Evolutionary conservation across 73 alveolate genomes (phyloP).

Genomic region (Paramecium primaurelia): DNA sequence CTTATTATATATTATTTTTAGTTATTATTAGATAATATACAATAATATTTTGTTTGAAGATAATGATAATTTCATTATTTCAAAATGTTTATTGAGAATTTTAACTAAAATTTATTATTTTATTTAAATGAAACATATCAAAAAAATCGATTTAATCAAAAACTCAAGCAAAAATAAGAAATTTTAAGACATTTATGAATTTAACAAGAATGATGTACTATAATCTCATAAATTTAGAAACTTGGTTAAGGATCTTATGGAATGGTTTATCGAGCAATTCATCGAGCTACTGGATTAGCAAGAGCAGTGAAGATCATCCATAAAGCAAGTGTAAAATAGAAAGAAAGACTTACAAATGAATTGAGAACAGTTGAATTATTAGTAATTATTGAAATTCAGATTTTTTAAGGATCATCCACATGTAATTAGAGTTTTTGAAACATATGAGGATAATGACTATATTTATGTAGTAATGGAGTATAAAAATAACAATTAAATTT

Average conservation of each 20-base stretch:
- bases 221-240: not conserved
- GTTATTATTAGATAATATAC: too few species aligned
- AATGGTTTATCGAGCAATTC: not conserved
- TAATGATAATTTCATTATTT: not conserved
- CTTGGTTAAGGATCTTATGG: slow-evolving; percentile 8
- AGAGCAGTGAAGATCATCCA: slow-evolving; percentile 11
- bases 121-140: not conserved
- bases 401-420: slow-evolving; percentile 36
- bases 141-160: not conserved
- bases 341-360: slow-evolving; percentile 6
- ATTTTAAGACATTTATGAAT: not conserved
- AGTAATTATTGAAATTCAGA: not conserved
- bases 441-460: slow-evolving; percentile 61
- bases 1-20: not conserved
- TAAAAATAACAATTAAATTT: not conserved
- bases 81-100: not conserved
- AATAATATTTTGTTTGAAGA: not conserved
- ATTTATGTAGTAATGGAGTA: slow-evolving; percentile 59
- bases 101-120: not conserved
- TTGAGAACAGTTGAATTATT: not conserved
- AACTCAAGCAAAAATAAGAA: not conserved
- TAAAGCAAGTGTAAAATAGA: not conserved
- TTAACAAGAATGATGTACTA: not conserved
- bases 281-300: not conserved
- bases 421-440: slow-evolving; percentile 35